Conservation (phyloP, 1,284 basidiomycete species). For the Mycosarcoma mackinlayi region DNA sequence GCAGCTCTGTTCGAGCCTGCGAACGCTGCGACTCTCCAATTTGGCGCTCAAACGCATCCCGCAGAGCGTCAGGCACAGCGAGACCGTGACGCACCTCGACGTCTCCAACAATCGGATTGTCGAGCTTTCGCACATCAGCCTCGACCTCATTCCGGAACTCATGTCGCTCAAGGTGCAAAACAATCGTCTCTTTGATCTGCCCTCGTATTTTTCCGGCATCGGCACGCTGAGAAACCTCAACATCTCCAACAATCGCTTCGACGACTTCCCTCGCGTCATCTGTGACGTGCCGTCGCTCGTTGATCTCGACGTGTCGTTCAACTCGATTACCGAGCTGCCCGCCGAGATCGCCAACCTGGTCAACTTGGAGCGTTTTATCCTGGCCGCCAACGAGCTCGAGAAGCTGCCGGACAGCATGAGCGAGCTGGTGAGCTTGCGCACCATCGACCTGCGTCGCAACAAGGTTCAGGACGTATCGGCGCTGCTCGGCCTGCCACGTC, state of each 20-base stretch:
- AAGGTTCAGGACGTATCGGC: slow-evolving; percentile 58
- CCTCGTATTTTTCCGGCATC: slow-evolving; percentile 84
- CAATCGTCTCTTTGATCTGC: slow-evolving; percentile 88
- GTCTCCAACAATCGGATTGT: slow-evolving; percentile 92
- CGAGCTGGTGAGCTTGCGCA: slow-evolving; percentile 53
- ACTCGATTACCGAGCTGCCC: slow-evolving; percentile 84
- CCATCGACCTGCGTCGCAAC: slow-evolving; percentile 64
- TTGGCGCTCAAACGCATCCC: slow-evolving; percentile 96
- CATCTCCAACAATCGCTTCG: slow-evolving; percentile 97
- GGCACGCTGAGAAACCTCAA: slow-evolving; percentile 82
- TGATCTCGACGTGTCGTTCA: slow-evolving; percentile 95
- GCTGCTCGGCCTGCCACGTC: slow-evolving; percentile 55
- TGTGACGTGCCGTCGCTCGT: slow-evolving; percentile 79
- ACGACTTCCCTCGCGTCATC: slow-evolving; percentile 80
- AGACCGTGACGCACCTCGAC: slow-evolving; percentile 83
- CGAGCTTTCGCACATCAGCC: slow-evolving; percentile 85
- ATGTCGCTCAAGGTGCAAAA: slow-evolving; percentile 85
- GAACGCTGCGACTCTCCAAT: slow-evolving; percentile 87
- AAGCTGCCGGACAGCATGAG: slow-evolving; percentile 57
- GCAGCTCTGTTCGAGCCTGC: slow-evolving; percentile 84
- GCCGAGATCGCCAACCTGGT: slow-evolving; percentile 79
- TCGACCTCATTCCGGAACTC: slow-evolving; percentile 82
- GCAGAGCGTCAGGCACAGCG: slow-evolving; percentile 80
- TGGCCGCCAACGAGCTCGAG: slow-evolving; percentile 62
- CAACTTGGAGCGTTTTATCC: slow-evolving; percentile 60